phyloP scores from a whole-genome alignment of 192 early-diverging fungal species.

The Coemansia sp. region DNA sequence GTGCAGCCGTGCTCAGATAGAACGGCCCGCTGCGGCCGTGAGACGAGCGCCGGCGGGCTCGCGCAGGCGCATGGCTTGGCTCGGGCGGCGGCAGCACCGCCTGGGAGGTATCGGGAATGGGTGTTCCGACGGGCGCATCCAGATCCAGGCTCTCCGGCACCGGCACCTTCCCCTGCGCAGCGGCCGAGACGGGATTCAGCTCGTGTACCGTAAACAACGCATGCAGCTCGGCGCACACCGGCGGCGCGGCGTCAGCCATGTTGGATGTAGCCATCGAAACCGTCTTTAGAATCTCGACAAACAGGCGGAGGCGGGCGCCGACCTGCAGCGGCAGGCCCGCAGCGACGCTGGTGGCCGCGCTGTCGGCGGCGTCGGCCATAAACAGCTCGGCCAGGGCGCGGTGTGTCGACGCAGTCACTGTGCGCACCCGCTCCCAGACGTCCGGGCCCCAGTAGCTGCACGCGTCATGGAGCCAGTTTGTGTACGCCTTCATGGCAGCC shows the following conservation, averaged over 20 bases:
- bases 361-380: background rate
- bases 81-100: constrained; percentile 45
- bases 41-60: constrained; percentile 12
- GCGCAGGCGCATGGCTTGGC: constrained; percentile 19
- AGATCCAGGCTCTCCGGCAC: constrained; percentile 82
- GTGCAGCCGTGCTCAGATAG: constrained; percentile 31
- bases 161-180: constrained; percentile 86
- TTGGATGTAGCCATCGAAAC: constrained; percentile 34
- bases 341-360: constrained; percentile 3
- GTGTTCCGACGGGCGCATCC: constrained; percentile 71
- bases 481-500: constrained; percentile 40
- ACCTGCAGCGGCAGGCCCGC: constrained; percentile 76
- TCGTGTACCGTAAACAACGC: constrained; percentile 71
- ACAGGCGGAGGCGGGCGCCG: constrained; percentile 17
- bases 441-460: constrained; percentile 41
- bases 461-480: constrained; percentile 42
- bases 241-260: constrained; percentile 38
- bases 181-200: constrained; percentile 83
- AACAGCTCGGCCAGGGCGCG: constrained; percentile 6
- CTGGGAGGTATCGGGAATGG: constrained; percentile 57
- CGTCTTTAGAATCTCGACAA: constrained; percentile 25
- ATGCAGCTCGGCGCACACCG: constrained; percentile 54
- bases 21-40: constrained; percentile 53
- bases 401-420: constrained; percentile 20
- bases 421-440: constrained; percentile 33